Base-by-base conservation (phyloP, 2,329 filamentous ascomycete genomes). In the Celoporthe dispersa region DNA sequence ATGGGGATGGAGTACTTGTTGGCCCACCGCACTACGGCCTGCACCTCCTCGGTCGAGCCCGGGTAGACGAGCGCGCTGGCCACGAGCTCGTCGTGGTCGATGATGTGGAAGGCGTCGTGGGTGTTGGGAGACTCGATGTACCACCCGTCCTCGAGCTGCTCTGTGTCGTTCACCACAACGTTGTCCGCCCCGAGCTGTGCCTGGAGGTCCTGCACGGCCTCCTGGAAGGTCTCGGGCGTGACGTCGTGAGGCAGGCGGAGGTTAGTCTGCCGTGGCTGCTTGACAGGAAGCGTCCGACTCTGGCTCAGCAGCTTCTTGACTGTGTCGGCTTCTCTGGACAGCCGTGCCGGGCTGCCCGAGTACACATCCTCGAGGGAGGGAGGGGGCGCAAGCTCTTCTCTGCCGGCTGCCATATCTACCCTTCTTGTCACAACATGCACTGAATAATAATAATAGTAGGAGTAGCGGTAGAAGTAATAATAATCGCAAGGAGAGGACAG, bases 1-100 rank as follows among this genome's bases (percentile, higher is more conserved):
- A 86, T 76, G 1, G 85, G 84, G 2, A 85, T 80, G 8, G 77
- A 73, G 70, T 80, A 80, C 64, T 83, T 77, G 72, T 86, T 86
- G 41, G 81, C 81, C 75, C 82, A 80, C 57, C 76, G 78, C 48
- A 86, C 81, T 35, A 86, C 77, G 1, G 75, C 75, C 75, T 86
- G 84, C 3, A 86, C 84, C 65, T 87, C 83, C 55, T 76, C 12
- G 5, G 81, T 80, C 35, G 78, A 75, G 5, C 76, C 72, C 3
- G 76, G 76, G 1, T 81, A 84, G 3, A 81, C 80, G 6, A 83
- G 78, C 5, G 83, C 83, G 44, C 80, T 81, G 59, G 79, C 80
- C 39, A 83, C 78, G 48, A 84, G 79, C 31, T 81, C 78, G 68
- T 84, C 82, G 66, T 81, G 79, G 59, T 81, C 80, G 57, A 79